These are phyloP conservation scores for Chlorella sorokiniana DNA, from an alignment of 139 green algal species.

Conservation along the genomic window DNA sequence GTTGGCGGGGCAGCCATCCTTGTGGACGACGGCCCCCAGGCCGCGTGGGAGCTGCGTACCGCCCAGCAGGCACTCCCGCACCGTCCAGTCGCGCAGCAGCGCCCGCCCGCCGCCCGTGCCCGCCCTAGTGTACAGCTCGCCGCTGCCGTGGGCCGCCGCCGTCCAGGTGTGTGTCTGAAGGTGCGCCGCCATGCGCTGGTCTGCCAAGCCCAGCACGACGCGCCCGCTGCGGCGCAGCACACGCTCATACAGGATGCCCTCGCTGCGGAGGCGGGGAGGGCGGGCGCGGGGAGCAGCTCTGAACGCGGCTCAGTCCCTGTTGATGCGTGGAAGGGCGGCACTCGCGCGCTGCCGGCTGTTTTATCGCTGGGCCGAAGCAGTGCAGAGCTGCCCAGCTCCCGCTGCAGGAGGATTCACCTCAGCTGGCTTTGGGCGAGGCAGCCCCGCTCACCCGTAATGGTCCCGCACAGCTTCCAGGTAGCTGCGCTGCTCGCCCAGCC, in stretches of 20 bases:
- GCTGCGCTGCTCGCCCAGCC: background rate
- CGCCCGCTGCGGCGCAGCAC: background rate
- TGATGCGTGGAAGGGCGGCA: too few relatives aligned
- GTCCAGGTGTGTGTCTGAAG: background rate
- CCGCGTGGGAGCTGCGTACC: background rate
- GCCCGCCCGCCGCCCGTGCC: too few relatives aligned
- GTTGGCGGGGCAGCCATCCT: background rate
- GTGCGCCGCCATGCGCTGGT: background rate
- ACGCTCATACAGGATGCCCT: background rate
- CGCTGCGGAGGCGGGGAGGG: too few relatives aligned
- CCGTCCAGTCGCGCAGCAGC: background rate
- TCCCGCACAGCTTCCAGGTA: background rate
- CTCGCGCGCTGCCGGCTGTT: too few relatives aligned
- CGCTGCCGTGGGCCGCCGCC: too few relatives aligned
- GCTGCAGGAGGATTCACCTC: too few relatives aligned
- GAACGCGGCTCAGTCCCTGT: too few relatives aligned
- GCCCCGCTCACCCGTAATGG: background rate
- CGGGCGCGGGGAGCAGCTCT: too few relatives aligned
- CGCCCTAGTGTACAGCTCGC: background rate
- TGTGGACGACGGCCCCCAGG: background rate
- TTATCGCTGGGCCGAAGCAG: too few relatives aligned
- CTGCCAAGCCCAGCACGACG: background rate
- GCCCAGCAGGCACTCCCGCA: background rate
- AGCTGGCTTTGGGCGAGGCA: background rate
- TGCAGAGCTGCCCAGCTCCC: too few relatives aligned